Percentiles rank a stretch among this genome's conserved stretches.
Conservation (phyloP, 495 filamentous ascomycete genomes). For the Coniosporium apollinis region DNA sequence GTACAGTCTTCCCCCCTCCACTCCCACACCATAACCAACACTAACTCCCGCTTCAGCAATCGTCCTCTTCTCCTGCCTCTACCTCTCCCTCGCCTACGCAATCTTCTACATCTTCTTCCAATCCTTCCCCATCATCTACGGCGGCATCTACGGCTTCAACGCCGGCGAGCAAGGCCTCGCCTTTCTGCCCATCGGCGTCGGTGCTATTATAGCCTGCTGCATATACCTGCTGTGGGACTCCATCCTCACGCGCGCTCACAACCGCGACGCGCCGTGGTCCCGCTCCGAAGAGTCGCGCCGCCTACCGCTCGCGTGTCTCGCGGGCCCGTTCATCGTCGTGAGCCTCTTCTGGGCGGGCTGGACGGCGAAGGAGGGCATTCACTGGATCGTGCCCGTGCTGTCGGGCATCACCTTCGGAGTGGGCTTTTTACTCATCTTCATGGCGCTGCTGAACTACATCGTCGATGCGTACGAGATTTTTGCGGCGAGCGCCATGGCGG, state of each 20-base stretch:
- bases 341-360: slow-evolving; percentile 61
- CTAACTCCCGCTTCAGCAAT: slow-evolving; percentile 23
- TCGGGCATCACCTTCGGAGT: slow-evolving; percentile 52
- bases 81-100: slow-evolving; percentile 50
- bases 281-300: slow-evolving; percentile 42
- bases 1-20: neutral
- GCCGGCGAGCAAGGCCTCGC: slow-evolving; percentile 21
- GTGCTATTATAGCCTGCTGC: slow-evolving; percentile 27
- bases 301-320: slow-evolving; percentile 49
- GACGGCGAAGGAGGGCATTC: slow-evolving; percentile 37
- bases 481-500: slow-evolving; percentile 54
- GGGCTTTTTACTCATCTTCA: slow-evolving; percentile 50
- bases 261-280: slow-evolving; percentile 24
- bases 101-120: slow-evolving; percentile 67
- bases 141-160: slow-evolving; percentile 28
- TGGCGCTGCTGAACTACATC: slow-evolving; percentile 56
- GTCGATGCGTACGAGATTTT: slow-evolving; percentile 63
- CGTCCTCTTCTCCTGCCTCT: slow-evolving; percentile 48
- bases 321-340: slow-evolving; percentile 43
- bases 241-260: slow-evolving; percentile 29
- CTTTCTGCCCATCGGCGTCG: slow-evolving; percentile 25
- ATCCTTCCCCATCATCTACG: slow-evolving; percentile 48
- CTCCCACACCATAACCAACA: too few relatives aligned
- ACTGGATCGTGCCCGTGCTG: slow-evolving; percentile 47
- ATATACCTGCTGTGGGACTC: slow-evolving; percentile 38